Evolutionary conservation across 345 rosid species (phyloP).

Genomic region (Erucastrum elatum): DNA sequence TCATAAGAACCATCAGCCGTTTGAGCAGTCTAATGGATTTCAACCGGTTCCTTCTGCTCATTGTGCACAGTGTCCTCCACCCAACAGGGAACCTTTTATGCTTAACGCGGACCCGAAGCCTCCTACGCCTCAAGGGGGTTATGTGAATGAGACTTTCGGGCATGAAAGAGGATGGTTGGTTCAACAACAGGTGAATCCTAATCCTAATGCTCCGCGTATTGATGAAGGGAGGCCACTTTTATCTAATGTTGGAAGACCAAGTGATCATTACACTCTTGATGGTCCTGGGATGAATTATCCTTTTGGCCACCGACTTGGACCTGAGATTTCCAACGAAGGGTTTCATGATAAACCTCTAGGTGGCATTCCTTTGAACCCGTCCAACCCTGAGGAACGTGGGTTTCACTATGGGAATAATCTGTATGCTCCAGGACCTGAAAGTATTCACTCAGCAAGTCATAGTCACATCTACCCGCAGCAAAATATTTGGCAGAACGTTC

Average conservation of each 20-base stretch:
- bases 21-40: slow-evolving; percentile 65
- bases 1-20: slow-evolving; percentile 60
- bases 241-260: slow-evolving; percentile 65
- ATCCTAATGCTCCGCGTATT: slow-evolving; percentile 47
- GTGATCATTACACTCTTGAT: slow-evolving; percentile 61
- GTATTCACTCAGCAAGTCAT: slow-evolving; percentile 49
- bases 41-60: slow-evolving; percentile 45
- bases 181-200: slow-evolving; percentile 64
- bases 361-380: slow-evolving; percentile 41
- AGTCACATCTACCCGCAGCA: slow-evolving; percentile 60
- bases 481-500: slow-evolving; percentile 63
- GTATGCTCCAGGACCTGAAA: slow-evolving; percentile 62
- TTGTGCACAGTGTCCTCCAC: slow-evolving; percentile 60
- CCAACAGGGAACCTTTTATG: slow-evolving; percentile 54
- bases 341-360: slow-evolving; percentile 61
- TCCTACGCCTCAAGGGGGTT: slow-evolving; percentile 46
- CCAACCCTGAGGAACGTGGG: slow-evolving; percentile 55
- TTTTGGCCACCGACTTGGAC: slow-evolving; percentile 62
- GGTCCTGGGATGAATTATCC: slow-evolving; percentile 62
- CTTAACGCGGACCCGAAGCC: slow-evolving; percentile 59
- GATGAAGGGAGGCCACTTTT: slow-evolving; percentile 67
- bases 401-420: slow-evolving; percentile 58
- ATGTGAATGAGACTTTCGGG: slow-evolving; percentile 57
- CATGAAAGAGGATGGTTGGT: slow-evolving; percentile 80
- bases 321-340: slow-evolving; percentile 57